Base-by-base conservation (phyloP, 169 alveolate genomes). In the Toxoplasma gondii region DNA sequence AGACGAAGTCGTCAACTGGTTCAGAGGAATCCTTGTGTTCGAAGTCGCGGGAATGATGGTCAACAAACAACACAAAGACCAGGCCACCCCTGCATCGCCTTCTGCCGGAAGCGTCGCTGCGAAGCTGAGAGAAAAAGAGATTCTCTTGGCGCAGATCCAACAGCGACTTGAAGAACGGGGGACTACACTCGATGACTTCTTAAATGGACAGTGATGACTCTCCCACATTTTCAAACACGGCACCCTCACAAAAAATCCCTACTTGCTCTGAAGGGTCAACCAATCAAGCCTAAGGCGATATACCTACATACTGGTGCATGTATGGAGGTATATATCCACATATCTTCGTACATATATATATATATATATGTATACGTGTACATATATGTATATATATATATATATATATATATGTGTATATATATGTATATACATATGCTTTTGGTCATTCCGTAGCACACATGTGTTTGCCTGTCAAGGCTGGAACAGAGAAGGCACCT, bases 21-120 rank as follows among this genome's bases (percentile, higher is more conserved):
- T 93, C 53, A 43, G 93, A 36, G 93, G 95, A 36, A 93, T 83
- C 54, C 84, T 93, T 67, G 92, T 93, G 54, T 93, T 93, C 64
- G 95, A 93, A 58, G 93, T 93, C 34, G 91, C 93, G 22, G 95
- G 95, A 12, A 93, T 82, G 90, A 82, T 36, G 34, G 64, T 41
- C 69, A 41, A 5, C n/a, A 82, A 36, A 24, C 90, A 82, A 39
- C 58, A 82, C 69, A 82, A 82, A 67, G 90, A 82, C 22, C 90
- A 82, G 36, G 86, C 86, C 39, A 16, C 82, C 7, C 38, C 82
- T 7, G 45, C 41, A 38, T 29, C 69, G 39, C 12, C 38, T 17
- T 41, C 90, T 22, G 31, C 90, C 4, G 29, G 38, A 9, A 36
- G 43, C 12, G 90, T 49, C n/a, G 90, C 67, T 4, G 53, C 90